These are phyloP conservation scores for Kwoniella pini DNA, from an alignment of 768 basidiomycete genomes.

Conservation along the genomic window DNA sequence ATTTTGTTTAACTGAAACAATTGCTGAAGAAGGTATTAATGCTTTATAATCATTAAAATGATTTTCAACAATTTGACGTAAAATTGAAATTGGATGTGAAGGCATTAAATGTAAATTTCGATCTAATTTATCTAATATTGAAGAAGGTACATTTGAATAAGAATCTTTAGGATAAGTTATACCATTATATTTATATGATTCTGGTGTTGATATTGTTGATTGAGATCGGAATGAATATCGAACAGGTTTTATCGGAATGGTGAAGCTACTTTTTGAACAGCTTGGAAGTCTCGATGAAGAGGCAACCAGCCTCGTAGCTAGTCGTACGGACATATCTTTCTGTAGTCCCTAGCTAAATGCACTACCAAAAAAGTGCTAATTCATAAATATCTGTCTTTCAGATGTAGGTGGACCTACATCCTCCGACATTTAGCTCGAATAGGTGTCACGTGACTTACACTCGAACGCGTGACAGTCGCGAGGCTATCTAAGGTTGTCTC, in stretches of 20 bases:
- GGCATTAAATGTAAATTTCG: constrained; percentile 73
- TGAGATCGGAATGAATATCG: not conserved
- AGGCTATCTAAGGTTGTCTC: constrained; percentile 2
- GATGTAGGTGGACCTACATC: not conserved
- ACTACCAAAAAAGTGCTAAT: too few species aligned
- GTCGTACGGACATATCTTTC: too few species aligned
- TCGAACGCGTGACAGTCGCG: not conserved
- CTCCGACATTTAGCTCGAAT: not conserved
- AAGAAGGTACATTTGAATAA: constrained; percentile 78
- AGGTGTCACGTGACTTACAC: constrained; percentile 3
- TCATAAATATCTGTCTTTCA: not conserved
- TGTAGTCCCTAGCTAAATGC: too few species aligned
- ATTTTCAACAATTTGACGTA: constrained; percentile 77
- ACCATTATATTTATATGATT: constrained; percentile 45
- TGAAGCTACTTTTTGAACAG: not conserved
- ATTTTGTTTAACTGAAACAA: constrained; percentile 84
- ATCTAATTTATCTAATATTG: constrained; percentile 79
- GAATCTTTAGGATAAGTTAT: constrained; percentile 68
- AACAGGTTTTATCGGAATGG: not conserved
- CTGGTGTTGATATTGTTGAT: constrained; percentile 11
- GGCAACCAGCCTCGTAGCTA: too few species aligned
- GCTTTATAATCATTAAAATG: constrained; percentile 76
- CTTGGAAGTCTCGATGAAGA: too few species aligned
- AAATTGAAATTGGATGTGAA: constrained; percentile 80
- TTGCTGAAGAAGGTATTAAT: constrained; percentile 75